phyloP scores from a whole-genome alignment of 257 asterid species.

The Agastache rugosa region DNA sequence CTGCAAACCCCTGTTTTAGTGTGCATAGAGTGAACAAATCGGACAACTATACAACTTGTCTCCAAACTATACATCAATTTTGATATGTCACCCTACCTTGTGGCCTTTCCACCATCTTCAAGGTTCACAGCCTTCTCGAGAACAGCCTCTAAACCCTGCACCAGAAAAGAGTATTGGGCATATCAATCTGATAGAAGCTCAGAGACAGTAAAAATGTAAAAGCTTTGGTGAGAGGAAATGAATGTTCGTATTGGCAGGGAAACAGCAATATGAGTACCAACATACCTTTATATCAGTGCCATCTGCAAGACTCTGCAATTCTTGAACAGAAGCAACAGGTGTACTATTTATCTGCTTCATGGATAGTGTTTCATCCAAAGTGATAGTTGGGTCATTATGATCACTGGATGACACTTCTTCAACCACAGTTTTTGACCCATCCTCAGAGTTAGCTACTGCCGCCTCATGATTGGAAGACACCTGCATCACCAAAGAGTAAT shows the following conservation, averaged over 20 bases:
- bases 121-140: constrained; percentile 95
- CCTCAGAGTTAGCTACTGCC: constrained; percentile 49
- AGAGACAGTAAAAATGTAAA: constrained; percentile 31
- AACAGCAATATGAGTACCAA: constrained; percentile 15
- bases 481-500: constrained; percentile 52
- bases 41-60: constrained; percentile 23
- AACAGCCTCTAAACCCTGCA: constrained; percentile 97
- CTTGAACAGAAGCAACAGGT: constrained; percentile 70
- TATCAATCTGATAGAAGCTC: constrained; percentile 30
- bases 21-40: constrained; percentile 18
- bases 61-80: constrained; percentile 34
- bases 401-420: constrained; percentile 64
- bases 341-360: constrained; percentile 56
- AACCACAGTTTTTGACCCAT: constrained; percentile 53
- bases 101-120: constrained; percentile 88
- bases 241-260: constrained; percentile 25
- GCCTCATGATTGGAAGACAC: constrained; percentile 53
- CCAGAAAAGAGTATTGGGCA: constrained; percentile 30
- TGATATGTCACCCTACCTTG: constrained; percentile 59
- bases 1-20: constrained; percentile 24
- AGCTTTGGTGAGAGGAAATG: constrained; percentile 14
- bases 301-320: constrained; percentile 80
- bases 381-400: constrained; percentile 54
- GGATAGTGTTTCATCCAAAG: constrained; percentile 52
- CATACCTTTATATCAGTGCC: constrained; percentile 93